phyloP scores from a whole-genome alignment of 129 eudicot species.

The Erigeron canadensis region DNA sequence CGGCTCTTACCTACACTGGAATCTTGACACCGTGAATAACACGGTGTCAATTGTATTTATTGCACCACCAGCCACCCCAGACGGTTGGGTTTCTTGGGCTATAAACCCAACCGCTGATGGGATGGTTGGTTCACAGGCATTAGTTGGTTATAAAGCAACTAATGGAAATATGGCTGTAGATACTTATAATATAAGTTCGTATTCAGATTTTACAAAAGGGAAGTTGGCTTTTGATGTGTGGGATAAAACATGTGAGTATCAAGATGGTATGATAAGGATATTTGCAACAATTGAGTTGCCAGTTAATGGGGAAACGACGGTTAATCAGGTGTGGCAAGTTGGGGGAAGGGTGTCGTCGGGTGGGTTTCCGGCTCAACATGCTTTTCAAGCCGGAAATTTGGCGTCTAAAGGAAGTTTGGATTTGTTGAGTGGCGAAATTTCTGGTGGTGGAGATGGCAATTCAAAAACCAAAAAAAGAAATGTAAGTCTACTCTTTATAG shows the following conservation, averaged over 20 bases:
- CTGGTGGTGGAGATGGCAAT: conserved; percentile 32
- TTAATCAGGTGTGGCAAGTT: conserved; percentile 91
- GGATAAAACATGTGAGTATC: conserved; percentile 36
- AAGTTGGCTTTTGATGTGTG: conserved; percentile 49
- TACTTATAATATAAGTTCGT: conserved; percentile 58
- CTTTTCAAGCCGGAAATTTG: conserved; percentile 55
- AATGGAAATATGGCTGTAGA: conserved; percentile 51
- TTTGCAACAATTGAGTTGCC: conserved; percentile 61
- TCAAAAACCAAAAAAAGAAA: conserved; percentile 48
- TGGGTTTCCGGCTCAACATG: conserved; percentile 71
- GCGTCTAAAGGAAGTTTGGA: conserved; percentile 50
- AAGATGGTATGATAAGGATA: conserved; percentile 48
- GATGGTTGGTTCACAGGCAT: conserved; percentile 71
- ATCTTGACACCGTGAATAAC: conserved; percentile 35
- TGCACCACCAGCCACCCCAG: conserved; percentile 49
- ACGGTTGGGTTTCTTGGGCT: conserved; percentile 88
- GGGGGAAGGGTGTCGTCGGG: conserved; percentile 44
- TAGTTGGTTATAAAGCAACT: conserved; percentile 44
- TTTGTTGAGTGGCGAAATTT: conserved; percentile 47
- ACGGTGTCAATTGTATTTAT: conserved; percentile 56
- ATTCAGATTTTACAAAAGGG: conserved; percentile 36
- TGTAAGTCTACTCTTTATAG: conserved; percentile 43
- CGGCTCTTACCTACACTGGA: conserved; percentile 59
- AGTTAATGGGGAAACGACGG: conserved; percentile 26
- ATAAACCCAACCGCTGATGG: conserved; percentile 74